Conservation (phyloP, 1,139 yeast species). For the Lodderomyces pseudojiufengensis region DNA sequence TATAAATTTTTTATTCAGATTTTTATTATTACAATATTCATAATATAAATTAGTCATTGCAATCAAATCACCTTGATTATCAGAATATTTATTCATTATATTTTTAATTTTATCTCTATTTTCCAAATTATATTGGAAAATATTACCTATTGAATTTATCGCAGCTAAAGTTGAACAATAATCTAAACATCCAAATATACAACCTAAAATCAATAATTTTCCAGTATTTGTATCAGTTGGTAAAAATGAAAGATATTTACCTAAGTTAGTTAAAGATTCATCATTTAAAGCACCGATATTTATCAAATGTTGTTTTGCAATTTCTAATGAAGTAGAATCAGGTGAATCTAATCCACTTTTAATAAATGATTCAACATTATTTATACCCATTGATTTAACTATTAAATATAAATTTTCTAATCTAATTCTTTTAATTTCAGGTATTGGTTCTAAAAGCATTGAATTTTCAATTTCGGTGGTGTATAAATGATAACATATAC, state of each 20-base stretch:
- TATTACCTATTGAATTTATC: constrained; percentile 66
- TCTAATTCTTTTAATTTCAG: constrained; percentile 83
- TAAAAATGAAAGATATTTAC: constrained; percentile 72
- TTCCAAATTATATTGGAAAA: constrained; percentile 63
- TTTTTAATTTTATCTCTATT: constrained; percentile 60
- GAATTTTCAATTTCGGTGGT: constrained; percentile 55
- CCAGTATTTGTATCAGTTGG: constrained; percentile 90
- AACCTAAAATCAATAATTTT: constrained; percentile 71
- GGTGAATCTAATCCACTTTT: constrained; percentile 84
- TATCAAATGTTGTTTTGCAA: constrained; percentile 58
- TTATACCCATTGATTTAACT: constrained; percentile 86
- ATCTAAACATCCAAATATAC: constrained; percentile 82
- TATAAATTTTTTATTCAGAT: constrained; percentile 48
- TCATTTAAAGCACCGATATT: constrained; percentile 68
- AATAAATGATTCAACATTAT: constrained; percentile 65
- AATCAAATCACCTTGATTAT: constrained; percentile 63
- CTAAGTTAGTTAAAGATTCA: constrained; percentile 68
- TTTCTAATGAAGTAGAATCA: constrained; percentile 49
- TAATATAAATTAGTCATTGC: constrained; percentile 58
- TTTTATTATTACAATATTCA: constrained; percentile 46
- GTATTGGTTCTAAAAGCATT: constrained; percentile 74
- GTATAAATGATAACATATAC: constrained; percentile 77
- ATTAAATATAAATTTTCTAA: constrained; percentile 77
- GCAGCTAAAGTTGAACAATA: constrained; percentile 73
- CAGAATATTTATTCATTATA: constrained; percentile 39